Percentiles rank a stretch among this genome's conserved stretches.
These are phyloP conservation scores for Medakamo hakoo DNA, from an alignment of 139 green algal genomes.

Conservation along the genomic window DNA sequence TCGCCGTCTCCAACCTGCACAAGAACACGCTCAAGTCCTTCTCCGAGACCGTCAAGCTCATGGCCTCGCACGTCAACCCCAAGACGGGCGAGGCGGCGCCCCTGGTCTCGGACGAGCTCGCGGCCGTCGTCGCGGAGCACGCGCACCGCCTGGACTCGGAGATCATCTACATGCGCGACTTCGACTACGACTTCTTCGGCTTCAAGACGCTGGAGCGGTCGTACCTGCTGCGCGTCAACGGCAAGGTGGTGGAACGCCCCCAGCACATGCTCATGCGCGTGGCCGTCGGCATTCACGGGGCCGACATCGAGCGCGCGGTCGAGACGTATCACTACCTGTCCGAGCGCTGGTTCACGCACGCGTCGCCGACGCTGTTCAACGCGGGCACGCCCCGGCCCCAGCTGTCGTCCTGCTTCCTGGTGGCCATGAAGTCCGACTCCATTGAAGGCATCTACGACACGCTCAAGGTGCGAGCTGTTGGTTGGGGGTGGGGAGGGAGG, in stretches of 20 bases:
- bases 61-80: constrained; percentile 81
- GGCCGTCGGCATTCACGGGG: constrained; percentile 84
- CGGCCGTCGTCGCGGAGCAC: constrained; percentile 78
- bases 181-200: constrained; percentile 99
- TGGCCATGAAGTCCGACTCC: constrained; percentile 83
- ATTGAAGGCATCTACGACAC: constrained; percentile 99
- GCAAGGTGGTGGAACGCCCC: constrained; percentile 87
- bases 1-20: constrained; percentile 98
- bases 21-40: constrained; percentile 99
- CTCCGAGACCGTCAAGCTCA: constrained; percentile 76
- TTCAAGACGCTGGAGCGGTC: constrained; percentile 99
- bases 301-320: constrained; percentile 50
- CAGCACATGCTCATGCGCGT: constrained; percentile 99
- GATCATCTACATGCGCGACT: constrained; percentile 98
- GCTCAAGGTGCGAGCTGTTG: too few relatives aligned
- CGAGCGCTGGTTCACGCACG: constrained; percentile 96
- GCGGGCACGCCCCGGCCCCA: constrained; percentile 82
- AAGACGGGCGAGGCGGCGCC: constrained; percentile 68
- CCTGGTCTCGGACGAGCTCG: constrained; percentile 79
- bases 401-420: constrained; percentile 90
- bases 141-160: constrained; percentile 74
- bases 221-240: constrained; percentile 93
- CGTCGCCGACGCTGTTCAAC: constrained; percentile 97
- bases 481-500: too few relatives aligned
- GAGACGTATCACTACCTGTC: constrained; percentile 79